Percentiles rank a stretch among this genome's conserved stretches.
Evolutionary conservation across 257 asterid genomes (phyloP).

Genomic region (Verbena officinalis): DNA sequence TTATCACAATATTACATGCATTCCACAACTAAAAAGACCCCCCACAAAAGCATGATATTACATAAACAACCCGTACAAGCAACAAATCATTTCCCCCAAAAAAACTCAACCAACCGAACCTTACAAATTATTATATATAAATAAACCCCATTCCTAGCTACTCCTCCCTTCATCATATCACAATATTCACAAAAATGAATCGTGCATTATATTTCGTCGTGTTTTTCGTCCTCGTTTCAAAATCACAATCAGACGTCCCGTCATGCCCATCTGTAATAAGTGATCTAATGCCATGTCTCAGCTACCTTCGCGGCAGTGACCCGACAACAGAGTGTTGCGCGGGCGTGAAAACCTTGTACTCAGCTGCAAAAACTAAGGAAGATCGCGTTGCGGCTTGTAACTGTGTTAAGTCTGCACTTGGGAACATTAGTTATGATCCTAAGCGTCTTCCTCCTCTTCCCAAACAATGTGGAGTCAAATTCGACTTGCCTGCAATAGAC

Average conservation of each 20-base stretch:
- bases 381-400: conserved; percentile 30
- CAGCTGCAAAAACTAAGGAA: conserved; percentile 1
- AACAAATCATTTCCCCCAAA: too few relatives aligned
- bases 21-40: too few relatives aligned
- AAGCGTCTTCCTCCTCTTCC: conserved; percentile 31
- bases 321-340: conserved; percentile 25
- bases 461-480: conserved; percentile 22
- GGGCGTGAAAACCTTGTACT: conserved; percentile 25
- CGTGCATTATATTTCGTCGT: neutral
- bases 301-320: conserved; percentile 25
- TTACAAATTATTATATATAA: too few relatives aligned
- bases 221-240: conserved; percentile 21
- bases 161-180: too few relatives aligned
- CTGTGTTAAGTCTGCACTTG: conserved; percentile 29
- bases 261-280: conserved; percentile 13
- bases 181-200: conserved; percentile 3
- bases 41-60: too few relatives aligned
- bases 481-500: conserved; percentile 33
- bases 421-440: conserved; percentile 19
- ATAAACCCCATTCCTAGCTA: too few relatives aligned
- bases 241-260: conserved; percentile 12
- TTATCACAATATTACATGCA: too few relatives aligned
- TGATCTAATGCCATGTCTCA: conserved; percentile 20
- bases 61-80: too few relatives aligned
- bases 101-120: too few relatives aligned